Conservation (phyloP, 1,284 basidiomycete genomes). For the Schizophyllum amplum region DNA sequence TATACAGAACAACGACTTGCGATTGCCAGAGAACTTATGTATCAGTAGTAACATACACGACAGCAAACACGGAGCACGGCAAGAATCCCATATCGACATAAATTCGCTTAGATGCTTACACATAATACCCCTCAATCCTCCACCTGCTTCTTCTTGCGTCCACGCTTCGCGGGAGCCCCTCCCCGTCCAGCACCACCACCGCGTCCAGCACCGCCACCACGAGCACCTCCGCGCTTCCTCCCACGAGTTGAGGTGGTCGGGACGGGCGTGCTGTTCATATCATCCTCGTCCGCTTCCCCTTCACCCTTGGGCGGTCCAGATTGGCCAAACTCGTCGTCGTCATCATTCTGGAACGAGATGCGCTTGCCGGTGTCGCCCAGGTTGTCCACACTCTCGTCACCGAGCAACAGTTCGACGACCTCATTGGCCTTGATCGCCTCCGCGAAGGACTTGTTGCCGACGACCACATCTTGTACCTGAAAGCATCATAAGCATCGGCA, state of each 20-base stretch:
- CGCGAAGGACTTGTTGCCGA: constrained; percentile 91
- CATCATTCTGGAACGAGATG: not conserved
- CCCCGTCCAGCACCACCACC: not conserved
- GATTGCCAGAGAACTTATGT: not conserved
- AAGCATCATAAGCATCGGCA: not conserved
- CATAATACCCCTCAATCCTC: not conserved
- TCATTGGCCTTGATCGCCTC: constrained; percentile 94
- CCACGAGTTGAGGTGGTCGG: not conserved
- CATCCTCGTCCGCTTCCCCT: not conserved
- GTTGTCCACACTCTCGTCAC: constrained; percentile 83
- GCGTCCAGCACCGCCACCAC: not conserved
- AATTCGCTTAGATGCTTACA: not conserved
- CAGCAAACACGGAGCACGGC: not conserved
- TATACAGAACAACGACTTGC: not conserved
- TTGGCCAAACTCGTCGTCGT: not conserved
- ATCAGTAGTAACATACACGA: not conserved
- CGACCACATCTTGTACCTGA: constrained; percentile 98
- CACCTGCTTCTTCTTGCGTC: not conserved
- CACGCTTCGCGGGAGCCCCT: not conserved
- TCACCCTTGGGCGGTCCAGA: not conserved
- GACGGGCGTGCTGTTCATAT: not conserved
- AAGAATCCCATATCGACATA: not conserved
- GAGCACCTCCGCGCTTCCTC: no score
- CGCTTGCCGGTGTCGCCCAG: constrained; percentile 19
- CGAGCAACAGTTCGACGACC: constrained; percentile 92